Percentiles rank a stretch among this genome's conserved stretches.
These are phyloP conservation scores for Zasmidium angulare DNA, from an alignment of 2,329 filamentous ascomycete species.

Conservation along the genomic window DNA sequence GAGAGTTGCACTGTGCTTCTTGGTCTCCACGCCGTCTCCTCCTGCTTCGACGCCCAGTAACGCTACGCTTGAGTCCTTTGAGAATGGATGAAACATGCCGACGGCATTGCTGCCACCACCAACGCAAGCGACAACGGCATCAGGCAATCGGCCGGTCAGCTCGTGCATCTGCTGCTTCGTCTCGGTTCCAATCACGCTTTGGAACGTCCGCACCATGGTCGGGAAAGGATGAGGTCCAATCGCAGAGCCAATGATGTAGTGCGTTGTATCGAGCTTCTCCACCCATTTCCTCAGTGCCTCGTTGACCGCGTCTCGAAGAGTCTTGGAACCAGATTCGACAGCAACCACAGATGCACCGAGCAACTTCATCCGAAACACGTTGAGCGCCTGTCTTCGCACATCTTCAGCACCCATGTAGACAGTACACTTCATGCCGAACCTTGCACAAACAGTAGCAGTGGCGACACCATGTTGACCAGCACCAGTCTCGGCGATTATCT, in stretches of 20 bases:
- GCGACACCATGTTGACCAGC: slow-evolving; percentile 97
- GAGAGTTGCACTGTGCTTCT: slow-evolving; percentile 83
- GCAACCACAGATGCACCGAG: slow-evolving; percentile 90
- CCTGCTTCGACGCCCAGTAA: slow-evolving; percentile 92
- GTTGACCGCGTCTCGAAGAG: slow-evolving; percentile 71
- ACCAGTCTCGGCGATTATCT: slow-evolving; percentile 97
- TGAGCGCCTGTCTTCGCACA: slow-evolving; percentile 90
- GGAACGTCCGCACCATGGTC: slow-evolving; percentile 95
- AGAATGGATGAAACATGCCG: slow-evolving; percentile 98
- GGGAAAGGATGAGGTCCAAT: slow-evolving; percentile 98
- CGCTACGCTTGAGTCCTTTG: slow-evolving; percentile 79
- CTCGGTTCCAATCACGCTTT: slow-evolving; percentile 92
- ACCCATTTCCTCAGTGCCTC: slow-evolving; percentile 95
- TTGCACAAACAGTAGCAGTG: slow-evolving; percentile 94
- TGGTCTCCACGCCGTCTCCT: slow-evolving; percentile 85
- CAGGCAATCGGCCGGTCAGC: slow-evolving; percentile 83
- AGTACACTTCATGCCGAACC: slow-evolving; percentile 97
- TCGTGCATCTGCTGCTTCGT: slow-evolving; percentile 88
- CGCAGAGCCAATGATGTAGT: slow-evolving; percentile 97
- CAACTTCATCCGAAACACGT: slow-evolving; percentile 97
- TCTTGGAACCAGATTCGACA: slow-evolving; percentile 82
- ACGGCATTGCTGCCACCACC: slow-evolving; percentile 92
- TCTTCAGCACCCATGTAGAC: slow-evolving; percentile 99
- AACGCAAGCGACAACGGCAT: slow-evolving; percentile 94
- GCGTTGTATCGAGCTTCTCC: slow-evolving; percentile 84